These are phyloP conservation scores for Westerdykella sp. DNA, from an alignment of 2,329 filamentous ascomycete genomes.

Conservation along the genomic window DNA sequence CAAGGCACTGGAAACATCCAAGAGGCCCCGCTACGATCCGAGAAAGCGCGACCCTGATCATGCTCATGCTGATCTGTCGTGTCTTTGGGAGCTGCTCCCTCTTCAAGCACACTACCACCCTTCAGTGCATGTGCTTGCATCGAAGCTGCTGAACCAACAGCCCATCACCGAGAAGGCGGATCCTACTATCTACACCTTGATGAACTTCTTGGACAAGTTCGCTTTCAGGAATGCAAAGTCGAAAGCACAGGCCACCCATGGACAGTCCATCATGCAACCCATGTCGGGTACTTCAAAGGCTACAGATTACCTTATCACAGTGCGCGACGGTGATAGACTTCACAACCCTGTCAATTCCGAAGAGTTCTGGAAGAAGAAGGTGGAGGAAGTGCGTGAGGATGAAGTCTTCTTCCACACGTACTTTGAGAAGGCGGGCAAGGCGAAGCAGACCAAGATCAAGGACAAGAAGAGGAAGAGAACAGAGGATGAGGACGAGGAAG, in stretches of 20 bases:
- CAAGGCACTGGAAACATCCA: constrained; percentile 14
- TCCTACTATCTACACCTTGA: constrained; percentile 79
- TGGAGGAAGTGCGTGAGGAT: constrained; percentile 79
- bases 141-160: constrained; percentile 61
- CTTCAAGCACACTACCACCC: constrained; percentile 83
- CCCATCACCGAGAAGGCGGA: constrained; percentile 82
- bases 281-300: constrained; percentile 59
- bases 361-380: constrained; percentile 84
- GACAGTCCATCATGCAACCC: constrained; percentile 94
- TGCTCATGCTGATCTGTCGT: constrained; percentile 85
- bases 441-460: constrained; percentile 52
- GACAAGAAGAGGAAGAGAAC: constrained; percentile 46
- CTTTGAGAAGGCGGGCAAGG: constrained; percentile 63
- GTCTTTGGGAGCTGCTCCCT: constrained; percentile 86
- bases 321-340: constrained; percentile 53
- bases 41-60: constrained; percentile 88
- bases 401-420: constrained; percentile 99
- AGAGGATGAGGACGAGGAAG: constrained; percentile 40
- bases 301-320: constrained; percentile 55
- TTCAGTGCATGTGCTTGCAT: constrained; percentile 79
- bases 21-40: constrained; percentile 60
- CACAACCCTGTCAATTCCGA: constrained; percentile 74
- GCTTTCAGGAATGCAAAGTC: constrained; percentile 93
- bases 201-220: constrained; percentile 95
- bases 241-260: constrained; percentile 54